Percentiles rank a stretch among this genome's conserved stretches.
These are phyloP conservation scores for Marchantia paleacea DNA, from an alignment of 225 moss, liverwort and hornwort species.

Conservation along the genomic window DNA sequence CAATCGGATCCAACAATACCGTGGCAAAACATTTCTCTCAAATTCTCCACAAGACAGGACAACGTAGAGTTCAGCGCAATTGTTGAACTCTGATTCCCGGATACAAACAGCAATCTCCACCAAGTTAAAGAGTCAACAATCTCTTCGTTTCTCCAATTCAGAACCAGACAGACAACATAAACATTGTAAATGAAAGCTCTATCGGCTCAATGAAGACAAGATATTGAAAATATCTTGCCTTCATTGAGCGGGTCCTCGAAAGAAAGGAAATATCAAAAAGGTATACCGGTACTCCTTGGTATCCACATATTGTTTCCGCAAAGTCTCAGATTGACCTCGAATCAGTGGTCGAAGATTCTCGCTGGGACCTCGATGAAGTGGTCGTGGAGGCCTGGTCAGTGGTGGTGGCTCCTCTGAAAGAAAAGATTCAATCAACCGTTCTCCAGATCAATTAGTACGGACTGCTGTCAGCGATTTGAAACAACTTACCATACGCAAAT, in stretches of 20 bases:
- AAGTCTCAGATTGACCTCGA: conserved; percentile 42
- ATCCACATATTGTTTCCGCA: conserved; percentile 39
- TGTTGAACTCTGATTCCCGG: too few relatives aligned
- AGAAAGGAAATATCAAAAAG: not conserved
- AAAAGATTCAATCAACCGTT: not conserved
- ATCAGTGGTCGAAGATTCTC: conserved; percentile 15
- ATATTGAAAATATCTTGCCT: not conserved
- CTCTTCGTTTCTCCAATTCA: not conserved
- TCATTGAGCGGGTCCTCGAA: not conserved
- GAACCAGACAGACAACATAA: too few relatives aligned
- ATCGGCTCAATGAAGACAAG: not conserved
- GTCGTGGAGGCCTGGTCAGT: conserved; percentile 20
- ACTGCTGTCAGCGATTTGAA: too few relatives aligned
- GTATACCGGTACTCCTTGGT: conserved; percentile 44
- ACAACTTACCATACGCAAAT: too few relatives aligned
- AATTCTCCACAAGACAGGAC: not conserved
- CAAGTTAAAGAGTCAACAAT: too few relatives aligned
- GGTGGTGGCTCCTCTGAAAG: conserved; percentile 14
- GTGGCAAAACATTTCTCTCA: not conserved
- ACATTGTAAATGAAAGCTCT: not conserved
- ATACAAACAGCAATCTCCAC: too few relatives aligned
- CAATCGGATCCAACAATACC: not conserved
- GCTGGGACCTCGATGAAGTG: conserved; percentile 23
- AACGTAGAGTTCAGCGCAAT: not conserved
- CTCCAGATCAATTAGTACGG: not conserved